Conservation (phyloP, 2,329 filamentous ascomycete species). For the Arthrobotrys entomopaga region DNA sequence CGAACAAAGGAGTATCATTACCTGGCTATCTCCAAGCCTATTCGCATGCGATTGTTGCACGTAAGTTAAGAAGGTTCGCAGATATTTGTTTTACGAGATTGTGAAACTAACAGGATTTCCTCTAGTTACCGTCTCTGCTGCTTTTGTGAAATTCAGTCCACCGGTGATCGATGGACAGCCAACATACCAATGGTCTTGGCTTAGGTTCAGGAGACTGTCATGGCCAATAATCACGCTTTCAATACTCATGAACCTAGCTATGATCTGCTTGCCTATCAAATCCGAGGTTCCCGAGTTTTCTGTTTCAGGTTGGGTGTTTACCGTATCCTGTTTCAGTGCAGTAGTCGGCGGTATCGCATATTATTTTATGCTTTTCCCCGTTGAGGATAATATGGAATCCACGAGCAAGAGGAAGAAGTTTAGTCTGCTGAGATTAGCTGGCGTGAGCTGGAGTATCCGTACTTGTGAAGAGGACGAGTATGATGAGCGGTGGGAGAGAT, state of each 20-base stretch:
- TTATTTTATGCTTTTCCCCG: slow-evolving; percentile 42
- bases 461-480: slow-evolving; percentile 26
- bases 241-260: slow-evolving; percentile 44
- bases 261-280: slow-evolving; percentile 38
- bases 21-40: slow-evolving; percentile 39
- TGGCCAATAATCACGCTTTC: slow-evolving; percentile 36
- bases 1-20: slow-evolving; percentile 26
- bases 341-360: slow-evolving; percentile 20
- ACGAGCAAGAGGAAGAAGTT: slow-evolving; percentile 26
- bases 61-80: slow-evolving; percentile 17
- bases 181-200: slow-evolving; percentile 39
- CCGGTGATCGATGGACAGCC: slow-evolving; percentile 22
- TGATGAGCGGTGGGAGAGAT: slow-evolving; percentile 42
- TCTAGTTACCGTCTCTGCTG: slow-evolving; percentile 34
- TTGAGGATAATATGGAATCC: slow-evolving; percentile 33
- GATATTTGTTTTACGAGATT: neutral
- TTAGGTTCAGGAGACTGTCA: slow-evolving; percentile 28
- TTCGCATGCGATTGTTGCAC: slow-evolving; percentile 37
- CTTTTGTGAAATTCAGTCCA: slow-evolving; percentile 27
- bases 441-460: slow-evolving; percentile 46
- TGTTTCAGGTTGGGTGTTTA: slow-evolving; percentile 41
- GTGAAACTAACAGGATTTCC: slow-evolving; percentile 6
- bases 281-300: slow-evolving; percentile 36
- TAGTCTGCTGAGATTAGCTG: slow-evolving; percentile 32
- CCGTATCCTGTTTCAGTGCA: slow-evolving; percentile 30